Evolutionary conservation across 2,329 filamentous ascomycete genomes (phyloP).

Genomic region (Mycosphaerella sp.): DNA sequence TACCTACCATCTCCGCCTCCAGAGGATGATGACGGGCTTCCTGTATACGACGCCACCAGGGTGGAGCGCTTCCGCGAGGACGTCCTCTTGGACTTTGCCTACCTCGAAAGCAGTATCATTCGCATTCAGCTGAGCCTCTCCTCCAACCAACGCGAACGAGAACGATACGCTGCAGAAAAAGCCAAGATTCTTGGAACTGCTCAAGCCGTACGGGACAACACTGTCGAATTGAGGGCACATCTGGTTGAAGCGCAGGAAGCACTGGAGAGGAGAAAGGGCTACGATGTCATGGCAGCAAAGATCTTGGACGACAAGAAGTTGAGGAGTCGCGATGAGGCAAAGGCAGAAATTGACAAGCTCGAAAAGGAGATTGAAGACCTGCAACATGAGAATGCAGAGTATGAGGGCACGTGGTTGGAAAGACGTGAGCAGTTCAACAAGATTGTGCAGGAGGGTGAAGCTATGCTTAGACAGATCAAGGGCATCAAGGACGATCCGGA

Average conservation of each 20-base stretch:
- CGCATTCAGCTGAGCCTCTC: constrained; percentile 81
- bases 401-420: constrained; percentile 77
- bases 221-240: constrained; percentile 63
- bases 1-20: constrained; percentile 62
- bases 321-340: constrained; percentile 77
- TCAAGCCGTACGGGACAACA: constrained; percentile 69
- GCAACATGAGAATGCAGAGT: constrained; percentile 74
- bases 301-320: constrained; percentile 77
- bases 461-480: constrained; percentile 75
- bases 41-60: constrained; percentile 43
- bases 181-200: constrained; percentile 71
- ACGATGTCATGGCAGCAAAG: constrained; percentile 80
- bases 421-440: constrained; percentile 77
- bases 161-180: constrained; percentile 76
- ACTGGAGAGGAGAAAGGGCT: constrained; percentile 71
- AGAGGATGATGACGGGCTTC: constrained; percentile 42
- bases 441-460: constrained; percentile 87
- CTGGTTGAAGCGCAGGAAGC: constrained; percentile 70
- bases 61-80: constrained; percentile 66
- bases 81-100: constrained; percentile 77
- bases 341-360: constrained; percentile 69
- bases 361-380: constrained; percentile 84
- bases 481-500: constrained; percentile 96
- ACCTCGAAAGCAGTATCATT: constrained; percentile 78
- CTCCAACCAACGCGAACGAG: constrained; percentile 76